These are phyloP conservation scores for Candida oleophila DNA, from an alignment of 805 yeast species.

Conservation along the genomic window DNA sequence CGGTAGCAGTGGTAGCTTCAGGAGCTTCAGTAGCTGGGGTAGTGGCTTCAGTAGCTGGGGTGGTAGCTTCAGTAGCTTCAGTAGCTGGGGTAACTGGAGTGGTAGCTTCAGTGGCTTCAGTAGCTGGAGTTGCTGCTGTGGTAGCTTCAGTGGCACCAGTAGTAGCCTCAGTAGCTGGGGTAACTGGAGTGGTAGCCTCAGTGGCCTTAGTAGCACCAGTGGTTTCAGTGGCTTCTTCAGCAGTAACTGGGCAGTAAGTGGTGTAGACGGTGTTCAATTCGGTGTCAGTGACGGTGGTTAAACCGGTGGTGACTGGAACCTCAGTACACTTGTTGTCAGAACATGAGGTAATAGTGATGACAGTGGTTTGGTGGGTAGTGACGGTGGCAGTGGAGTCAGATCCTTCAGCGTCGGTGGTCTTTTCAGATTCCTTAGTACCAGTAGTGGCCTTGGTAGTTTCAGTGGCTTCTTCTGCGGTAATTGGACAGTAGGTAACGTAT, in stretches of 20 bases:
- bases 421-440: constrained; percentile 25
- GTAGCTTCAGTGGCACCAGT: constrained; percentile 30
- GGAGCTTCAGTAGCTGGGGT: constrained; percentile 9
- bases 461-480: constrained; percentile 8
- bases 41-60: constrained; percentile 21
- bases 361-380: constrained; percentile 27
- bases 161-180: constrained; percentile 32
- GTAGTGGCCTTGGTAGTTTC: constrained; percentile 25
- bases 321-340: constrained; percentile 27
- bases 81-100: constrained; percentile 11
- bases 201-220: constrained; percentile 14
- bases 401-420: background rate
- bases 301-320: constrained; percentile 33
- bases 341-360: constrained; percentile 38
- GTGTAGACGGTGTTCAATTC: constrained; percentile 23
- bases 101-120: constrained; percentile 24
- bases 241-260: constrained; percentile 21
- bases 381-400: constrained; percentile 17
- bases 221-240: constrained; percentile 11
- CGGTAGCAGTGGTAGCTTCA: constrained; percentile 13
- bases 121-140: constrained; percentile 23
- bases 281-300: constrained; percentile 35
- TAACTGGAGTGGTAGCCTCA: constrained; percentile 14
- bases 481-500: constrained; percentile 25
- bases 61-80: constrained; percentile 8